Evolutionary conservation across 495 filamentous ascomycete genomes (phyloP), one percentile per base, ranked within the genome.

Genomic region (Penicillium lagena): DNA sequence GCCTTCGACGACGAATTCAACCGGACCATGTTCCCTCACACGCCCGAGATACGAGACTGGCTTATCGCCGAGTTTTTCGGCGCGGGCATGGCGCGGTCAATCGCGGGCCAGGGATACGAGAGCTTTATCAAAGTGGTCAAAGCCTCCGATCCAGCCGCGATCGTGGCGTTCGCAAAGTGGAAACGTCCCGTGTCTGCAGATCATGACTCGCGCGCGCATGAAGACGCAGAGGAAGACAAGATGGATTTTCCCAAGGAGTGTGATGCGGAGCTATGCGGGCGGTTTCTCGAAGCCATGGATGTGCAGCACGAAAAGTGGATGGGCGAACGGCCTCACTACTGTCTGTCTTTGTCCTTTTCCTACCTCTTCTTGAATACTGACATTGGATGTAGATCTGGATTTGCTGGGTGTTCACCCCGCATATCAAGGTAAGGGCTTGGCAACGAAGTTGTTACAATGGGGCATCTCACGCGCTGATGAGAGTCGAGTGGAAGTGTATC

Each of bases 401-500:
- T 51, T 69, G 4, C 36, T 71, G 11, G 62, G 47, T 12, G 64
- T 64, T n/a, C 52, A 66, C 12, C 60, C 64, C 1, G 47, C 54
- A 2, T 52, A 66, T 38, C 67, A 76, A 37, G 68, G 72, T 7
- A 55, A 50, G 1, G 64, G 68, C n/a, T 53, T 68, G 0, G 74
- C 63, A 1, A 53, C 59, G 0, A 60, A 52, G 15, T 41, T 78
- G 1, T 54, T 69, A 7, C 51, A 61, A 40, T 76, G 65, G 67
- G 74, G 70, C 12, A 48, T 73, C 27, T 51, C 56, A 1, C 52
- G 62, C 7, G 66, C 66, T 7, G 67, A 75, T 37, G 52, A 59
- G 13, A 55, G 64, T 22, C 46, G 51, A 1, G 45, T 76, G 9
- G 69, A 72, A 45, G 49, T 54, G 12, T 72, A 59, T 37, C 49